Evolutionary conservation across 495 filamentous ascomycete genomes (phyloP).

Genomic region (Saxispiralis lemnorum): DNA sequence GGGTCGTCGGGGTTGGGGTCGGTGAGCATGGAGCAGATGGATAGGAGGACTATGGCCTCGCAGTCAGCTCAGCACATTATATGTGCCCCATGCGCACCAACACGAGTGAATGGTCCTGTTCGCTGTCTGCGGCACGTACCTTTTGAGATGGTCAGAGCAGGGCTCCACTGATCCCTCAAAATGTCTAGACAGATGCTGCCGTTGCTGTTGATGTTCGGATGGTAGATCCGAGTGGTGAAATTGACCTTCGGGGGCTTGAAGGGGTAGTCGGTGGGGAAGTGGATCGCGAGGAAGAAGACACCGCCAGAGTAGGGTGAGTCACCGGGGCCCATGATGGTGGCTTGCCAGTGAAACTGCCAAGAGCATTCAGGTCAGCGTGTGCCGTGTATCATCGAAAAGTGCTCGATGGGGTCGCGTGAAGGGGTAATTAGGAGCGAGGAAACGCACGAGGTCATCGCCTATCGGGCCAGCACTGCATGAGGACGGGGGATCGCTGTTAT

Average conservation of each 20-base stretch:
- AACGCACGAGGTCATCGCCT: slow-evolving; percentile 90
- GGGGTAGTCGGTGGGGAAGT: slow-evolving; percentile 98
- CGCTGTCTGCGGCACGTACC: slow-evolving; percentile 38
- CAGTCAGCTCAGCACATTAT: too few relatives aligned
- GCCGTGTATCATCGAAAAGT: background rate
- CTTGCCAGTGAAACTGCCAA: slow-evolving; percentile 95
- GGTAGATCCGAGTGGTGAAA: slow-evolving; percentile 98
- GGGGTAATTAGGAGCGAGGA: background rate
- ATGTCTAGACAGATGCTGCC: slow-evolving; percentile 98
- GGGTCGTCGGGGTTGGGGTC: slow-evolving; percentile 98
- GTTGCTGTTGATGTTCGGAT: slow-evolving; percentile 99
- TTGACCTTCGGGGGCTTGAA: slow-evolving; percentile 99
- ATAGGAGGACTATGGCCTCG: slow-evolving; percentile 57
- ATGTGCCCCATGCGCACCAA: too few relatives aligned
- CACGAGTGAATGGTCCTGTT: too few relatives aligned
- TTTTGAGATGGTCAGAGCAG: slow-evolving; percentile 95
- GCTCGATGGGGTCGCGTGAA: background rate
- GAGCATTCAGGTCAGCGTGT: background rate
- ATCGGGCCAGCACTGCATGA: slow-evolving; percentile 95
- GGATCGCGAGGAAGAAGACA: slow-evolving; percentile 94
- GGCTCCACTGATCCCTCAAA: slow-evolving; percentile 96
- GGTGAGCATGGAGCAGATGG: slow-evolving; percentile 99
- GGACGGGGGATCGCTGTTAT: slow-evolving; percentile 78
- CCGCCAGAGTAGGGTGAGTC: slow-evolving; percentile 94
- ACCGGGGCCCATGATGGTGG: slow-evolving; percentile 97